Base-by-base conservation (phyloP, 805 yeast genomes). In the Scheffersomyces stipitis region DNA sequence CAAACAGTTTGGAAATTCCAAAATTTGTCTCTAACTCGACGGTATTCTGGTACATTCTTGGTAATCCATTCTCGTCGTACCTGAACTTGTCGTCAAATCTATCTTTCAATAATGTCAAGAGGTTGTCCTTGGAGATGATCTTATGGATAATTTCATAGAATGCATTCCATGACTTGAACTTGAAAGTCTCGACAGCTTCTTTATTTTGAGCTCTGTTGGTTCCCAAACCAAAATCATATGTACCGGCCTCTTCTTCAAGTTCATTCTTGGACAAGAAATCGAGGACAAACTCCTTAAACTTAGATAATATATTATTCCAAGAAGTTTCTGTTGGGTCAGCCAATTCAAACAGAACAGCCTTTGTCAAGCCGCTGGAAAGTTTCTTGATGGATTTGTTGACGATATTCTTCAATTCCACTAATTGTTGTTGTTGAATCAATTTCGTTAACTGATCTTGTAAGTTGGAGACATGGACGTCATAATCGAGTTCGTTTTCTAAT, bases 71-170 rank as follows among this genome's bases (percentile, higher is more conserved):
- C 24, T 75, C 81, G 57, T 89, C 96, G 56, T 85, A 93, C 49
- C 91, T 73, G 66, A 93, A 91, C 29, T 62, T 68, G 39, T 81
- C 86, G 49, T 91, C 97, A 64, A 93, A 91, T 40, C 78, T 68
- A 41, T 86, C 95, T 54, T 86, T 80, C 54, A 91, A 61, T 17
- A 87, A 71, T 36, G 71, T 66, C 2, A 83, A 68, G 5, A 86
- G 76, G 15, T 75, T 78, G 36, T 86, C 96, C 41, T 78, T 83
- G 18, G 78, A 73, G 33, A 86, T 60, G 46, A 76, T 73, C 38
- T 83, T 84, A 47, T 74, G 81, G 30, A 84, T 69, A 17, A 76
- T 67, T 7, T 69, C 72, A 41, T 78, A 72, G 42, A 89, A 76
- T 17, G 69, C 62, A 20, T 62, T 56, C 97, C 98, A 91, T 3